Base-by-base conservation (phyloP, 306 rosid genomes). In the Trifolium fragiferum region DNA sequence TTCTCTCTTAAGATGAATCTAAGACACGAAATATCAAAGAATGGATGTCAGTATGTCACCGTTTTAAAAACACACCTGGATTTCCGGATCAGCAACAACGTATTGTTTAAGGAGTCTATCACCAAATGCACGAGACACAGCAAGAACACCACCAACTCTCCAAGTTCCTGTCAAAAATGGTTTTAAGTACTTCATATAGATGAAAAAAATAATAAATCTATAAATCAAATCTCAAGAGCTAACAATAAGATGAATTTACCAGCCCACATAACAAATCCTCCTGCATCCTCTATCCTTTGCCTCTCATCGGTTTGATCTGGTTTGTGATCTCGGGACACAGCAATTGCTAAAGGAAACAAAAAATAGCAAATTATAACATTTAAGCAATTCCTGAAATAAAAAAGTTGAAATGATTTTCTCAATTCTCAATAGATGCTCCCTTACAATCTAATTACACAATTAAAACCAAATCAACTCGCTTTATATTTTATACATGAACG, bases 111-210 rank as follows among this genome's bases (percentile, higher is more conserved):
- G 87, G 57, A 90, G 90, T 89, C 98, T 88, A 86, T 91, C 98
- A 37, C 98, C 97, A 81, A 94, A 94, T 70, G 97, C 98, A 59
- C 97, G 98, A 66, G 97, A 94, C 82, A 91, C 97, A 74, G 97
- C 98, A 74, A 94, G 98, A 83, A 94, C 98, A 21, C 98, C 98
- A 79, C 98, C 97, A 73, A 94, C 98, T 84, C 98, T 94, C 98
- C 98, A 94, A 71, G 98, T 94, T 87, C 98, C 98, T 94, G 87
- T 44, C 55, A 60, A 74, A 21, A 50, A 9, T 43, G 58, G 35
- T 19, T 41, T 78, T 62, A 59, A 35, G 70, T 33, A 78, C 61
- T 55, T 54, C 35, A 74, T 18, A 27, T 46, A 12, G 49, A 72
- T 54, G 46, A 37, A 23, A 1, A 25, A 54, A 23, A 72, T 11